Conservation (phyloP, 1,139 yeast species). For the Candida sp. region DNA sequence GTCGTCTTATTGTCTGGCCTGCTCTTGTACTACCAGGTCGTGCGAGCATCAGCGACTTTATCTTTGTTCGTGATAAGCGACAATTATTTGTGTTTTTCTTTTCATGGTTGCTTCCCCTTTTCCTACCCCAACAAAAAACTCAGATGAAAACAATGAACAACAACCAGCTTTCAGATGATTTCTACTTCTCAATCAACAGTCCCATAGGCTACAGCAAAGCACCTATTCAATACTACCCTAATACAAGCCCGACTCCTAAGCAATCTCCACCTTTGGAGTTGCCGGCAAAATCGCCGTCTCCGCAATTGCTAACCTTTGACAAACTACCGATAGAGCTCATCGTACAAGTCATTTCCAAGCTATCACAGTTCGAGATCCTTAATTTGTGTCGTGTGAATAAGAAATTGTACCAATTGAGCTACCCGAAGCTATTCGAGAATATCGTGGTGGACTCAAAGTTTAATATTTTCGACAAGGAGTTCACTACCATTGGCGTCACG, state of each 20-base stretch:
- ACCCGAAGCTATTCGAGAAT: conserved; percentile 38
- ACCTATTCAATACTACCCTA: conserved; percentile 17
- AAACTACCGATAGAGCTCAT: conserved; percentile 44
- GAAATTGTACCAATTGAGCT: conserved; percentile 30
- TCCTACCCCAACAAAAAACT: background rate
- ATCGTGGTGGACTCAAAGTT: conserved; percentile 43
- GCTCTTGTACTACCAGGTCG: background rate
- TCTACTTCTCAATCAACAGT: conserved; percentile 15
- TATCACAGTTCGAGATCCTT: conserved; percentile 47
- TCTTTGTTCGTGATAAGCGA: background rate
- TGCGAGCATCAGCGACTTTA: background rate
- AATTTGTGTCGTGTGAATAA: conserved; percentile 34
- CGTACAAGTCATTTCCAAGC: conserved; percentile 29
- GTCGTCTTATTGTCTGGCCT: no score
- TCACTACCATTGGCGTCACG: conserved; percentile 23
- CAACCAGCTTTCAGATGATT: background rate
- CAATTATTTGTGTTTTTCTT: background rate
- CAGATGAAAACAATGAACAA: background rate
- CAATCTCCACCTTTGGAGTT: background rate
- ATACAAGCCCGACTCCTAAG: background rate
- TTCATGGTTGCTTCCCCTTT: background rate
- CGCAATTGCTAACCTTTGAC: conserved; percentile 17
- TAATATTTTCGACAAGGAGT: conserved; percentile 40
- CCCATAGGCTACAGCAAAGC: conserved; percentile 32
- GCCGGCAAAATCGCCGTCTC: background rate